These are phyloP conservation scores for Xylaria sp. DNA, from an alignment of 2,329 filamentous ascomycete genomes.

Conservation along the genomic window DNA sequence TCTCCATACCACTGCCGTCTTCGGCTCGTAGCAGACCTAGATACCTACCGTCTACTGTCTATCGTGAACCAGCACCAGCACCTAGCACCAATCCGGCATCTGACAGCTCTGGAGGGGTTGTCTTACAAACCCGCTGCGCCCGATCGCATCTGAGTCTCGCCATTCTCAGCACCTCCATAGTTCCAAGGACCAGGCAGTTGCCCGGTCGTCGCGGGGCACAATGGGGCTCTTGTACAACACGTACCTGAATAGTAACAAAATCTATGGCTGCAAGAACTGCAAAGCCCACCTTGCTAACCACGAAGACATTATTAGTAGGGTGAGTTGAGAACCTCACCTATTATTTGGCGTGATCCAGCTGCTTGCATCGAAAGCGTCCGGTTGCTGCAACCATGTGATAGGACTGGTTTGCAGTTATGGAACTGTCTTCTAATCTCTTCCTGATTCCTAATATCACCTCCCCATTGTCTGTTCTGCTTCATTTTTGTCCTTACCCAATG, in stretches of 20 bases:
- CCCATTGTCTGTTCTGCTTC: no score
- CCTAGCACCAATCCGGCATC: not conserved
- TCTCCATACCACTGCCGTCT: not conserved
- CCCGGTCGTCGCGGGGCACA: slow-evolving; percentile 32
- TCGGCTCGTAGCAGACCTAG: not conserved
- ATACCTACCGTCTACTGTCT: slow-evolving; percentile 1
- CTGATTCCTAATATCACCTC: not conserved
- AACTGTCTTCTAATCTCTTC: no score
- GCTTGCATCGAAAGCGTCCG: not conserved
- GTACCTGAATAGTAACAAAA: slow-evolving; percentile 86
- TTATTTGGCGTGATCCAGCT: not conserved
- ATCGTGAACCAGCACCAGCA: not conserved
- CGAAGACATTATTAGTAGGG: slow-evolving; percentile 93
- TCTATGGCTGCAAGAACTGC: slow-evolving; percentile 94
- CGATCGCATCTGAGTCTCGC: not conserved
- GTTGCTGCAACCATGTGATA: no score
- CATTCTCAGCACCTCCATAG: not conserved
- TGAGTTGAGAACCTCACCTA: slow-evolving; percentile 57
- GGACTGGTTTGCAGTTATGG: no score
- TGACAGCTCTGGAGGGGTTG: not conserved
- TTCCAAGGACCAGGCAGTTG: not conserved
- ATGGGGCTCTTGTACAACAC: slow-evolving; percentile 95
- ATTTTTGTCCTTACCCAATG: no score
- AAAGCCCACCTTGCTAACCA: slow-evolving; percentile 96
- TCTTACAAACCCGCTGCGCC: not conserved